These are phyloP conservation scores for Trichoderma arundinaceum DNA, from an alignment of 2,329 filamentous ascomycete genomes.

Conservation along the genomic window DNA sequence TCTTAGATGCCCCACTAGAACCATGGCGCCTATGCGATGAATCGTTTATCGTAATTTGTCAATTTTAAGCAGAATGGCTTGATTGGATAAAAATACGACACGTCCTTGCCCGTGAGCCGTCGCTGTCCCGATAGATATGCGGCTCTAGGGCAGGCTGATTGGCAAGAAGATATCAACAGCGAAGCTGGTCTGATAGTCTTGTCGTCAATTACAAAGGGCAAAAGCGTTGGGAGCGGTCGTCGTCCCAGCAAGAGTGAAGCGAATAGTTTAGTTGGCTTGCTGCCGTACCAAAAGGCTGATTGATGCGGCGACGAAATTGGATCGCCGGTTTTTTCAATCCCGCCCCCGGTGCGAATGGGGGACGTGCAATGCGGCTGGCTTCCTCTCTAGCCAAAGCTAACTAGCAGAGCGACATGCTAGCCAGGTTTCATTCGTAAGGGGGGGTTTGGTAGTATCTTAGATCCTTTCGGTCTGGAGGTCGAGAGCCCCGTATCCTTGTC, in stretches of 20 bases:
- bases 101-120: slow-evolving; percentile 8
- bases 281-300: too few relatives aligned
- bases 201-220: background rate
- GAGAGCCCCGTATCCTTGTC: slow-evolving; percentile 18
- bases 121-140: background rate
- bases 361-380: slow-evolving; percentile 22
- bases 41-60: slow-evolving; percentile 30
- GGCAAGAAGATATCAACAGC: background rate
- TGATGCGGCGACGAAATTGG: background rate
- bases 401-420: slow-evolving; percentile 11
- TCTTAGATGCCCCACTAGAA: slow-evolving; percentile 28
- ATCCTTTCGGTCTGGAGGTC: slow-evolving; percentile 8
- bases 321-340: background rate
- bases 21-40: slow-evolving; percentile 24
- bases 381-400: slow-evolving; percentile 6
- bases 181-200: background rate
- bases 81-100: slow-evolving; percentile 31
- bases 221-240: too few relatives aligned
- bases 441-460: slow-evolving; percentile 13
- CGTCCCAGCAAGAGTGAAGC: too few relatives aligned
- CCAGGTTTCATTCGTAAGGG: slow-evolving; percentile 16
- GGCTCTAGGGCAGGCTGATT: background rate
- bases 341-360: slow-evolving; percentile 8
- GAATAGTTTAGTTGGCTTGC: too few relatives aligned
- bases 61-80: slow-evolving; percentile 14